Conservation (phyloP, 129 eudicot genomes). For the Pseudognaphalium luteoalbum region DNA sequence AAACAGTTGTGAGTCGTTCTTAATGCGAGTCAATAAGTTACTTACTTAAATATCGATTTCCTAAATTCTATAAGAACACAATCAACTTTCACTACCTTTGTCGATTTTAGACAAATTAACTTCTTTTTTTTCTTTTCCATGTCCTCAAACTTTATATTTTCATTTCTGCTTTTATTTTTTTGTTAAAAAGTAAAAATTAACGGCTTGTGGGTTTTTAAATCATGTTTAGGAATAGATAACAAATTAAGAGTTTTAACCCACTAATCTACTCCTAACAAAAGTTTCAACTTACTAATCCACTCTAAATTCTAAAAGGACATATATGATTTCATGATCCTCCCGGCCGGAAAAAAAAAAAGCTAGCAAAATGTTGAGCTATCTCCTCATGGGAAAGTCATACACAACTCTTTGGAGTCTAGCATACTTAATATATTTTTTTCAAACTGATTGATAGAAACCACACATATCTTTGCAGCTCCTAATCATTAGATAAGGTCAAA, state of each 20-base stretch:
- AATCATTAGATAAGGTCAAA: constrained; percentile 39
- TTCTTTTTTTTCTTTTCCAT: background rate
- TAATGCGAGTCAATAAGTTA: background rate
- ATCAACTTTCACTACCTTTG: too few species aligned
- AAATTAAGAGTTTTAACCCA: too few species aligned
- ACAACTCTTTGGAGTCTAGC: constrained; percentile 31
- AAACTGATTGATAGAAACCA: constrained; percentile 29
- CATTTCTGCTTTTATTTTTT: too few species aligned
- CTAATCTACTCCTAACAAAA: background rate
- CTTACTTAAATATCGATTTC: background rate
- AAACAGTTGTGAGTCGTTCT: background rate
- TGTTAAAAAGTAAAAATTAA: too few species aligned
- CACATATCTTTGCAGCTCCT: constrained; percentile 33
- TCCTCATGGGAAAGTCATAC: constrained; percentile 22
- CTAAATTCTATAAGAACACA: too few species aligned
- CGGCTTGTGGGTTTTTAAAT: too few species aligned
- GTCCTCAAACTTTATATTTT: too few species aligned
- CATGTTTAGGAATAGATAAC: too few species aligned
- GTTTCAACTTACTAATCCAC: background rate
- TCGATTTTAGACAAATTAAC: too few species aligned
- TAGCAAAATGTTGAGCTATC: constrained; percentile 13
- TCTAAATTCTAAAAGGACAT: too few species aligned
- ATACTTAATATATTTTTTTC: constrained; percentile 9
- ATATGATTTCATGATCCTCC: background rate
- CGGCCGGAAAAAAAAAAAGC: background rate